Percentiles rank a stretch among this genome's conserved stretches.
phyloP scores from a whole-genome alignment of 108 stramenopile genomes.

The Mediolabrus comicus region DNA sequence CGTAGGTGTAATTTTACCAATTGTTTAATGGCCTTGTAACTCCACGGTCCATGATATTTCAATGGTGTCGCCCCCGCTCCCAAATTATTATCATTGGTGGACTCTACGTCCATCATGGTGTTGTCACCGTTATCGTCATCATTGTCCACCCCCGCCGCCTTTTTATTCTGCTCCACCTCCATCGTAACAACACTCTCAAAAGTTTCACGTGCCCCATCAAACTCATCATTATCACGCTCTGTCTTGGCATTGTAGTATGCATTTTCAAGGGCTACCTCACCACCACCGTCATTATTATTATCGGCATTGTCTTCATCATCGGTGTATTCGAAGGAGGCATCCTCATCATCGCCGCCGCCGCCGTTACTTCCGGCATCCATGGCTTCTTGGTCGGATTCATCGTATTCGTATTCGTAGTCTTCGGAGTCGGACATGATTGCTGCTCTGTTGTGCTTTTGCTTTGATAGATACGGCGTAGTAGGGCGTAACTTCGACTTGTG shows the following conservation, averaged over 20 bases:
- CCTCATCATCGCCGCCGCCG: constrained; percentile 67
- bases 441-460: background rate
- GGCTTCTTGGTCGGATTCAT: constrained; percentile 32
- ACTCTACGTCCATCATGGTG: constrained; percentile 22
- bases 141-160: constrained; percentile 13
- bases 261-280: constrained; percentile 83
- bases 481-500: too few species aligned
- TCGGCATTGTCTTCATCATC: constrained; percentile 84
- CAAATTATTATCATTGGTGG: background rate
- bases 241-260: constrained; percentile 92
- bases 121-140: constrained; percentile 28
- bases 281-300: constrained; percentile 61
- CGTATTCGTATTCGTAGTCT: constrained; percentile 54
- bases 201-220: constrained; percentile 58
- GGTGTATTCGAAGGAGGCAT: constrained; percentile 85
- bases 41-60: constrained; percentile 76
- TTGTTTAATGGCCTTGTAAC: constrained; percentile 91
- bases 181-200: constrained; percentile 71
- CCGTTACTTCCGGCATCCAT: constrained; percentile 35
- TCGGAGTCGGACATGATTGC: constrained; percentile 44
- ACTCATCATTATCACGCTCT: constrained; percentile 57
- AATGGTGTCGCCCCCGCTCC: constrained; percentile 11
- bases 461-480: too few species aligned
- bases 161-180: constrained; percentile 45
- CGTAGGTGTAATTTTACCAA: constrained; percentile 83